Evolutionary conservation across 495 filamentous ascomycete species (phyloP).

Genomic region (Staphylotrichum longicolle): DNA sequence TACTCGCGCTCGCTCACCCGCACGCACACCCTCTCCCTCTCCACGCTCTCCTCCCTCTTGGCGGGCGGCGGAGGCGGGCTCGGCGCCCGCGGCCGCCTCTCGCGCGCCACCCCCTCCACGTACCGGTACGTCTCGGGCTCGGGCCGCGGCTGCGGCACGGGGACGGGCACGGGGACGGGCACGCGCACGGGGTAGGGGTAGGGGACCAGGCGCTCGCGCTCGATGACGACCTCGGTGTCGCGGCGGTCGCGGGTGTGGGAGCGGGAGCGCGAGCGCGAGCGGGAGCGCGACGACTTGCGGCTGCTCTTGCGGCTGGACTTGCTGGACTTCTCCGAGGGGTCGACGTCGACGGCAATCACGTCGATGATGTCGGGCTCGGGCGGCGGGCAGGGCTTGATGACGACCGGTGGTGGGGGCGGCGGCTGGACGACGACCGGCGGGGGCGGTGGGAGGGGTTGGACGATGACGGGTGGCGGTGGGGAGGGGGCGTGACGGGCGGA

Average conservation of each 20-base stretch:
- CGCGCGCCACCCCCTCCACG: conserved; percentile 40
- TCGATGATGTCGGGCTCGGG: conserved; percentile 46
- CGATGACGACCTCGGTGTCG: conserved; percentile 47
- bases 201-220: conserved; percentile 46
- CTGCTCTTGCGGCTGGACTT: conserved; percentile 13
- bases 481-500: conserved; percentile 21
- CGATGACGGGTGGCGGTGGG: conserved; percentile 32
- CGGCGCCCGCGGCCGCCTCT: not conserved
- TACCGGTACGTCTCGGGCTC: conserved; percentile 49
- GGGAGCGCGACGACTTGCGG: conserved; percentile 27
- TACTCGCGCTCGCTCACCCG: conserved; percentile 7
- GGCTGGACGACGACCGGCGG: conserved; percentile 25
- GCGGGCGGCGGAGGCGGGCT: not conserved
- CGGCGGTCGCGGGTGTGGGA: conserved; percentile 28
- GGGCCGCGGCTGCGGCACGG: conserved; percentile 19
- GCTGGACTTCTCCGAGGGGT: conserved; percentile 19
- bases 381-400: conserved; percentile 24
- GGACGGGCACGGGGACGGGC: conserved; percentile 24
- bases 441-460: conserved; percentile 32
- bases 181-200: conserved; percentile 38
- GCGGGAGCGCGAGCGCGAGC: conserved; percentile 29
- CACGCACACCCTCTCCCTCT: conserved; percentile 17
- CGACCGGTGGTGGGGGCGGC: conserved; percentile 28
- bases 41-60: conserved; percentile 12
- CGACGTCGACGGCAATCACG: conserved; percentile 53